These are phyloP conservation scores for Cryptococcus wingfieldii DNA, from an alignment of 1,284 basidiomycete genomes.

Conservation along the genomic window DNA sequence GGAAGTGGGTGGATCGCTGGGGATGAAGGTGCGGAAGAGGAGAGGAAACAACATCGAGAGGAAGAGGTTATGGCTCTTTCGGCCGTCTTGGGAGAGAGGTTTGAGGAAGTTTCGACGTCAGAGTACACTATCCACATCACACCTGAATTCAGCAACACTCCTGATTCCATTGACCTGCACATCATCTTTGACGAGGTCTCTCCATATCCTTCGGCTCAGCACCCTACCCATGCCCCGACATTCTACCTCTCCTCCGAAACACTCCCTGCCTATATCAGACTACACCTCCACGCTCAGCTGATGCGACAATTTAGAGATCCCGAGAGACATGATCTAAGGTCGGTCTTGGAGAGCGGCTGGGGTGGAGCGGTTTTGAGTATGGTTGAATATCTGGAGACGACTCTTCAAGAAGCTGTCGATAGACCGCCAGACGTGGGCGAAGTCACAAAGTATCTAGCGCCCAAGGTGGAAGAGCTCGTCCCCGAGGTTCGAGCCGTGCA, in stretches of 20 bases:
- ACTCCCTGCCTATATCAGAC: conserved; percentile 74
- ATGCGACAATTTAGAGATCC: conserved; percentile 55
- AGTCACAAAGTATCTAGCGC: conserved; percentile 63
- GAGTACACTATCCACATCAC: conserved; percentile 59
- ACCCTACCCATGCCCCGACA: conserved; percentile 57
- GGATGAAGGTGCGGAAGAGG: conserved; percentile 53
- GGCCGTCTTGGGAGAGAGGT: conserved; percentile 53
- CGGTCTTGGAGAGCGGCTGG: conserved; percentile 62
- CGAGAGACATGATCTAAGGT: conserved; percentile 51
- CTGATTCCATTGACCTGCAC: conserved; percentile 59
- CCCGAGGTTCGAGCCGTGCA: conserved; percentile 6
- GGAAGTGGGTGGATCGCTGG: conserved; percentile 52
- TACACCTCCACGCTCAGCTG: conserved; percentile 70
- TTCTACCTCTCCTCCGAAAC: conserved; percentile 71
- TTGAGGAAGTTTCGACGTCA: conserved; percentile 42
- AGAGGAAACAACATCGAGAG: conserved; percentile 58
- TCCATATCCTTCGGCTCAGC: conserved; percentile 55
- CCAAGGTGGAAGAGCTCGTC: conserved; percentile 37
- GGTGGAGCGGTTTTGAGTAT: conserved; percentile 69
- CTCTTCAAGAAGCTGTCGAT: conserved; percentile 63
- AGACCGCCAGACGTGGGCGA: conserved; percentile 65
- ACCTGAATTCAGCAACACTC: conserved; percentile 52
- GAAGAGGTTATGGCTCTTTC: conserved; percentile 65
- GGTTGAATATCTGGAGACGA: conserved; percentile 68
- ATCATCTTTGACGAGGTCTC: conserved; percentile 59